Evolutionary conservation across 257 asterid genomes (phyloP).

Genomic region (Przewalskia tangutica): DNA sequence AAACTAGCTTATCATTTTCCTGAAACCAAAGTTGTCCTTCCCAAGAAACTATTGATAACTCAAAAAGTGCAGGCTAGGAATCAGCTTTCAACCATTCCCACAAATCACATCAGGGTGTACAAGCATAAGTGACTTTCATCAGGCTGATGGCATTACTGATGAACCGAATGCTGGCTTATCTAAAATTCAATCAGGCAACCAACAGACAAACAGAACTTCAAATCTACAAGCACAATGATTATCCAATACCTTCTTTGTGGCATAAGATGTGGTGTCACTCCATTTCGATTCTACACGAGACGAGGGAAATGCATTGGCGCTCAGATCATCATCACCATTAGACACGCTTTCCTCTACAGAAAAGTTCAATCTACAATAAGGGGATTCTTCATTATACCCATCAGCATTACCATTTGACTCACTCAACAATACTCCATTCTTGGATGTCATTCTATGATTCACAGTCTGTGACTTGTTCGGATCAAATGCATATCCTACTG

Average conservation of each 20-base stretch:
- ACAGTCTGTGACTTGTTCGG: slow-evolving; percentile 8
- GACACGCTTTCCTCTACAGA: slow-evolving; percentile 37
- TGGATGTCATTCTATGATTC: slow-evolving; percentile 26
- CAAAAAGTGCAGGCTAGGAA: neutral
- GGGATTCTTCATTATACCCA: slow-evolving; percentile 61
- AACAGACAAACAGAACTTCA: neutral
- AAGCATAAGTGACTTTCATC: neutral
- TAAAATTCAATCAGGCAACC: neutral
- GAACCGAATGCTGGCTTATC: neutral
- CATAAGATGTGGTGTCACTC: slow-evolving; percentile 70
- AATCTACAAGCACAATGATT: neutral
- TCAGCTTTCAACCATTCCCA: neutral
- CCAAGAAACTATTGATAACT: neutral
- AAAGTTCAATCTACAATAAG: slow-evolving; percentile 46
- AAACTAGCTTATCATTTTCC: neutral
- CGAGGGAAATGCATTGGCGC: slow-evolving; percentile 20
- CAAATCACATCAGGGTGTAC: neutral
- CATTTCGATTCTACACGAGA: slow-evolving; percentile 53
- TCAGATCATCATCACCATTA: slow-evolving; percentile 39
- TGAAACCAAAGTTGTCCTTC: neutral
- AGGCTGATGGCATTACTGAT: neutral
- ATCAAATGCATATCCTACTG: slow-evolving; percentile 46
- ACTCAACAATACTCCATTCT: slow-evolving; percentile 26
- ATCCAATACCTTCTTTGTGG: slow-evolving; percentile 56
- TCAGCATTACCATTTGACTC: slow-evolving; percentile 31